Conservation (phyloP, 2,329 filamentous ascomycete genomes). For the Boeremia exigua region DNA sequence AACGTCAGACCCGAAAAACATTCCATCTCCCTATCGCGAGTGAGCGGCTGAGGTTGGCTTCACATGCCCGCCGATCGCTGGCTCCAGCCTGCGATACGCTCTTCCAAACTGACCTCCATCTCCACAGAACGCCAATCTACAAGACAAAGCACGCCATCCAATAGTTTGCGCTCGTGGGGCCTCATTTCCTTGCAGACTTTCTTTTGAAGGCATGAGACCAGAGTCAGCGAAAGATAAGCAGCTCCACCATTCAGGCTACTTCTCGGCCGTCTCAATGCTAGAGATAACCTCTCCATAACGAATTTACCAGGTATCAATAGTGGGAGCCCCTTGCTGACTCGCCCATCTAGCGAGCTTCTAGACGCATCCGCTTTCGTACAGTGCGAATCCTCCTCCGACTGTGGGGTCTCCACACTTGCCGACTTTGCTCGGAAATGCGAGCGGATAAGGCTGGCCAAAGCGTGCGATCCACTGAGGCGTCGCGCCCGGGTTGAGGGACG, state of each 20-base stretch:
- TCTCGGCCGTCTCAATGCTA: conserved; percentile 8
- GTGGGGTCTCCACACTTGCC: conserved; percentile 30
- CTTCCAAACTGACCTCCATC: conserved; percentile 11
- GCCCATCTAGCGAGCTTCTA: conserved; percentile 32
- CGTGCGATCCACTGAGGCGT: conserved; percentile 6
- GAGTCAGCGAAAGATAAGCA: conserved; percentile 25
- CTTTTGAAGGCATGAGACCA: conserved; percentile 13
- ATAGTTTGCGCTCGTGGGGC: conserved; percentile 14
- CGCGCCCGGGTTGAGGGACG: conserved; percentile 17
- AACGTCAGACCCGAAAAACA: conserved; percentile 7
- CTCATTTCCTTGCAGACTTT: conserved; percentile 21
- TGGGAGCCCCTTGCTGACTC: conserved; percentile 27
- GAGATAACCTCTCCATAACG: conserved; percentile 9
- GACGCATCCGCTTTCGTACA: conserved; percentile 22
- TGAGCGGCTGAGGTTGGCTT: conserved; percentile 7
- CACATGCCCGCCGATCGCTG: neutral
- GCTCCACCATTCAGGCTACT: conserved; percentile 20
- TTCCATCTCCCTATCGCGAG: conserved; percentile 2
- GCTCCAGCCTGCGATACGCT: conserved; percentile 7
- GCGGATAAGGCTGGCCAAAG: conserved; percentile 24
- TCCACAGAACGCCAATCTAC: conserved; percentile 26
- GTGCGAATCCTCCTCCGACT: conserved; percentile 20
- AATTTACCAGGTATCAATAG: conserved; percentile 6
- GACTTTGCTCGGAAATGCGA: conserved; percentile 16
- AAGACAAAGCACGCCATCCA: conserved; percentile 17